phyloP scores from a whole-genome alignment of 306 rosid species.

The Ammopiptanthus mongolicus region DNA sequence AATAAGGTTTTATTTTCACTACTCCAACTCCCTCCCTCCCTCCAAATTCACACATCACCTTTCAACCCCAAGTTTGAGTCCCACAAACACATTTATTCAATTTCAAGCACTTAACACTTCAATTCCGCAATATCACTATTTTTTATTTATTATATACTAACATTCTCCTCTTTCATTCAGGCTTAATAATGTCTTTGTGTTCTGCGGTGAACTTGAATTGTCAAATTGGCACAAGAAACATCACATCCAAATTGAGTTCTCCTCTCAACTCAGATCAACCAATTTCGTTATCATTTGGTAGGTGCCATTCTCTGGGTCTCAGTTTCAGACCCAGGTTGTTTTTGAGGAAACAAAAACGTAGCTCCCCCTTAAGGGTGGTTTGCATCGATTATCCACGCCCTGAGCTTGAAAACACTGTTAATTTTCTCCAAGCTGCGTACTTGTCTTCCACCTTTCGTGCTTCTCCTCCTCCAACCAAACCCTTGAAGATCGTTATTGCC shows the following conservation, averaged over 20 bases:
- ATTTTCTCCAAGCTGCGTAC: slow-evolving; percentile 77
- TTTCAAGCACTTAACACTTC: not conserved
- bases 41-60: not conserved
- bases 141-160: not conserved
- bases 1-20: not conserved
- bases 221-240: slow-evolving; percentile 23
- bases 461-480: slow-evolving; percentile 64
- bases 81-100: not conserved
- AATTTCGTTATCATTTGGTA: slow-evolving; percentile 44
- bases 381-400: slow-evolving; percentile 92
- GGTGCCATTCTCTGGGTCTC: slow-evolving; percentile 47
- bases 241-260: slow-evolving; percentile 24
- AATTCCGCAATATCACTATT: not conserved
- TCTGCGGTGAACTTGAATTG: slow-evolving; percentile 51
- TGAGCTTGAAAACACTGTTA: slow-evolving; percentile 64
- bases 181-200: slow-evolving; percentile 44
- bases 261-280: slow-evolving; percentile 13
- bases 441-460: slow-evolving; percentile 74
- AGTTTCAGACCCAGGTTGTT: slow-evolving; percentile 29
- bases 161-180: not conserved
- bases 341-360: slow-evolving; percentile 39
- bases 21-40: not conserved
- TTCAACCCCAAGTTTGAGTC: not conserved
- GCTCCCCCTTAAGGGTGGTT: slow-evolving; percentile 54
- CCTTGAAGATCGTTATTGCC: slow-evolving; percentile 73